Evolutionary conservation across 345 rosid genomes (phyloP), one percentile per base, ranked within the genome.

Genomic region (Acer campestre): DNA sequence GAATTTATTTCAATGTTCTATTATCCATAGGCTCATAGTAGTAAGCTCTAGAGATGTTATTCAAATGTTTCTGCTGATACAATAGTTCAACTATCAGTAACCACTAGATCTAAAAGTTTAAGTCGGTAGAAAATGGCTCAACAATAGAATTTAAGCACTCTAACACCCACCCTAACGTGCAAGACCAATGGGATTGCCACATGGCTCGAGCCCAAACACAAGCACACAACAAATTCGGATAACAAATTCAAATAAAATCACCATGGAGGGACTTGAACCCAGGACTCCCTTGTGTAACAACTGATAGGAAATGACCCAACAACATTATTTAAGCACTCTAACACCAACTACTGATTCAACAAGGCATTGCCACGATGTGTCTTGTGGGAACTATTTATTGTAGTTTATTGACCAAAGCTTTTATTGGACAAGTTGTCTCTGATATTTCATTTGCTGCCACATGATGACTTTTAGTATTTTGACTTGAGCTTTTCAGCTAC

Each of bases 21-120:
- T 25, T 11, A 22, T 64, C 62, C 62, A 29, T 64, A 29, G 64
- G 35, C 55, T 55, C 46, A 66, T 64, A 51, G 35, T 53, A 7
- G 64, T 25, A 4, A 55, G 79, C 58, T 40, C 53, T 27, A 61
- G 16, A 75, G 17, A 53, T 53, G 72, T 38, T 66, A 46, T 44
- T 44, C 7, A 25, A 73, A 65, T 49, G 7, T 48, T 22, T 51
- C 11, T 75, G 27, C 23, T 35, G 48, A 38, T 67, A 61, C 18
- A 76, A 40, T 76, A 35, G 38, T 35, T 35, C 6, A 31, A 31
- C 6, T 31, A 31, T 31, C 35, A 4, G 35, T 31, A 31, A 31
- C 35, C 35, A 31, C 35, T 31, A 31, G 35, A 31, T 6, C 0
- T 31, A 31, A 31, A 31, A 31, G 35, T 31, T 31, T 3, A 31